Conservation (phyloP, 23 red algal genomes). For the Agarophyton chilense region DNA sequence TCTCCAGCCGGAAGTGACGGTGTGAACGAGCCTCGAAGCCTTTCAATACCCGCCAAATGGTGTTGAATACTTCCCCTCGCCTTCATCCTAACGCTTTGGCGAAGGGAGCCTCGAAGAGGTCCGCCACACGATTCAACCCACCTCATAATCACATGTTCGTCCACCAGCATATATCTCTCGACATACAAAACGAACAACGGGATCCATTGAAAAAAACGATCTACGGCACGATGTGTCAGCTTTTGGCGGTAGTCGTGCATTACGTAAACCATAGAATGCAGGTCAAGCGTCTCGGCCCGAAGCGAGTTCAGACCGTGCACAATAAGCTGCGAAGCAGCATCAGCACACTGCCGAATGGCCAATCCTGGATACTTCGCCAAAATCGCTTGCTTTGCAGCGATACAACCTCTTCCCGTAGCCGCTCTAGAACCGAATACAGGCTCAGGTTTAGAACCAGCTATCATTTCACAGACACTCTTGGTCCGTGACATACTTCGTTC, state of each 20-base stretch:
- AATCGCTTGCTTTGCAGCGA: constrained; percentile 33
- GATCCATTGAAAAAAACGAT: constrained; percentile 80
- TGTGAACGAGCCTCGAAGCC: constrained; percentile 45
- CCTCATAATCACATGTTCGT: constrained; percentile 69
- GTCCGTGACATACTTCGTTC: constrained; percentile 34
- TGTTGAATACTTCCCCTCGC: constrained; percentile 65
- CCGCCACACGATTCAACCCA: constrained; percentile 42
- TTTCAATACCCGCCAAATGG: constrained; percentile 9
- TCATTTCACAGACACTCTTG: constrained; percentile 34
- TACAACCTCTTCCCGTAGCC: constrained; percentile 12
- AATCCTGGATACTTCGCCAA: constrained; percentile 55
- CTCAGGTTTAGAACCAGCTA: constrained; percentile 37
- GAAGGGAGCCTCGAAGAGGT: constrained; percentile 35
- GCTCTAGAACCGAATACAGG: constrained; percentile 50
- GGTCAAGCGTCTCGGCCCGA: constrained; percentile 62
- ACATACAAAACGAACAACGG: constrained; percentile 61
- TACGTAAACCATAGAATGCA: constrained; percentile 55
- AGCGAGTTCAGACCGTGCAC: constrained; percentile 57
- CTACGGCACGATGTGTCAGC: constrained; percentile 63
- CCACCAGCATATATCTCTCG: constrained; percentile 63
- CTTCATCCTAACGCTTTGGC: constrained; percentile 50
- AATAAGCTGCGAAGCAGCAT: constrained; percentile 30
- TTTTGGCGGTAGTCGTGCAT: constrained; percentile 54
- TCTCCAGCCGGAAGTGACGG: constrained; percentile 64
- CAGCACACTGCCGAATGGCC: not conserved